These are phyloP conservation scores for Kalanchoe fedtschenkoi DNA, from an alignment of 164 flowering plant genomes.

Conservation along the genomic window DNA sequence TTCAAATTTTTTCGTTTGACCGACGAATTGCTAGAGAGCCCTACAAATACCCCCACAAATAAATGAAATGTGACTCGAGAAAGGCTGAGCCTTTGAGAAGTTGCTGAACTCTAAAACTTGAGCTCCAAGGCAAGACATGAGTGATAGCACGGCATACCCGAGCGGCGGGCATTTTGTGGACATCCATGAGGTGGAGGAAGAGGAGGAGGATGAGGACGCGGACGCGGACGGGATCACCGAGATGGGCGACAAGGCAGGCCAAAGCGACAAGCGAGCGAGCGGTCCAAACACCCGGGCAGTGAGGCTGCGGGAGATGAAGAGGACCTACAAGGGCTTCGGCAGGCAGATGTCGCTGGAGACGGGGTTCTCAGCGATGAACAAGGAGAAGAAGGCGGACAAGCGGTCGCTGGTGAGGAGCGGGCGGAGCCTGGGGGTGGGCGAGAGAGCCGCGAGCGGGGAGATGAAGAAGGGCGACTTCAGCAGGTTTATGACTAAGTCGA, in stretches of 20 bases:
- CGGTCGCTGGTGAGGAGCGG: slow-evolving; percentile 58
- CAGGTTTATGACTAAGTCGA: slow-evolving; percentile 69
- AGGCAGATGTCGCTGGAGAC: slow-evolving; percentile 91
- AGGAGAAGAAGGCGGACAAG: slow-evolving; percentile 35
- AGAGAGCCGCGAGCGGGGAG: slow-evolving; percentile 25
- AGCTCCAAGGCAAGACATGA: background rate
- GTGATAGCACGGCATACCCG: background rate
- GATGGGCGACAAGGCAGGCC: background rate
- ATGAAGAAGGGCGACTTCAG: slow-evolving; percentile 65
- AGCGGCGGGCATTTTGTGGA: slow-evolving; percentile 35
- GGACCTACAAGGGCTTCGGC: slow-evolving; percentile 30
- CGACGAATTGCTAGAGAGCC: background rate
- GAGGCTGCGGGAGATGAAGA: slow-evolving; percentile 23
- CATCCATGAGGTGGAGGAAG: slow-evolving; percentile 37
- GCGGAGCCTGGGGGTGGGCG: slow-evolving; percentile 60
- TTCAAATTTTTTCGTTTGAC: background rate
- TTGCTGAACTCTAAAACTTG: background rate
- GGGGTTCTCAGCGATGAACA: slow-evolving; percentile 58
- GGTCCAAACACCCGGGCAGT: slow-evolving; percentile 13
- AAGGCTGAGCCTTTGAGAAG: background rate
- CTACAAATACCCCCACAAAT: background rate
- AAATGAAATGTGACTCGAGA: background rate
- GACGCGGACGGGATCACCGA: slow-evolving; percentile 17
- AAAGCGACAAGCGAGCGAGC: slow-evolving; percentile 14
- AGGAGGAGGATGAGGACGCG: slow-evolving; percentile 34